A percentile compares a stretch with the other conserved stretches of the same genome.
Evolutionary conservation across 345 rosid species (phyloP).

Genomic region (thale cress (Arabidopsis thaliana)): DNA sequence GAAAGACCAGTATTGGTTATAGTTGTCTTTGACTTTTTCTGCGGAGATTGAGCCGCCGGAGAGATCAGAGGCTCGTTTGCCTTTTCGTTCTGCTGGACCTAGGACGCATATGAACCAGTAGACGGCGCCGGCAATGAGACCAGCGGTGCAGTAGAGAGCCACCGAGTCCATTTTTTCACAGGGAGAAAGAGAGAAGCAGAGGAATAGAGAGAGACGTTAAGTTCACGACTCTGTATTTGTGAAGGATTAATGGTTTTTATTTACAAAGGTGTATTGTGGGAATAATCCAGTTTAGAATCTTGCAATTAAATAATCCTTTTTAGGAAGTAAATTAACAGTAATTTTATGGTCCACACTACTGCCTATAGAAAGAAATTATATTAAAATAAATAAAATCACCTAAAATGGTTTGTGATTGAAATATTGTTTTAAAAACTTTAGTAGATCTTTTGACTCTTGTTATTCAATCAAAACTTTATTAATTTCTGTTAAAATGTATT

Average conservation of each 20-base stretch:
- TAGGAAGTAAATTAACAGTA: background rate
- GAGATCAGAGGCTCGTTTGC: slow-evolving; percentile 74
- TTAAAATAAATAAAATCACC: too few species aligned
- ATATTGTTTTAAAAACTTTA: too few species aligned
- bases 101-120: slow-evolving; percentile 89
- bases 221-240: slow-evolving; percentile 11
- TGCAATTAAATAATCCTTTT: background rate
- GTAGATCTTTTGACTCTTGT: too few species aligned
- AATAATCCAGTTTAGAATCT: slow-evolving; percentile 21
- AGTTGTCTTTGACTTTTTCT: slow-evolving; percentile 79
- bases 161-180: slow-evolving; percentile 58
- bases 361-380: background rate
- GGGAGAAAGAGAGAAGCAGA: background rate
- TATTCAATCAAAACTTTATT: too few species aligned
- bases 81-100: slow-evolving; percentile 86
- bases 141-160: slow-evolving; percentile 70
- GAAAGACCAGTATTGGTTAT: slow-evolving; percentile 83
- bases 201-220: background rate
- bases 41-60: slow-evolving; percentile 96
- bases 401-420: too few species aligned
- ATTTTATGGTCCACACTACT: background rate
- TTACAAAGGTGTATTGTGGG: slow-evolving; percentile 12
- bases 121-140: slow-evolving; percentile 69
- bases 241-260: slow-evolving; percentile 35
- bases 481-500: too few species aligned